Evolutionary conservation across 2,329 filamentous ascomycete genomes (phyloP).

Genomic region (Teratosphaeria zuluensis): DNA sequence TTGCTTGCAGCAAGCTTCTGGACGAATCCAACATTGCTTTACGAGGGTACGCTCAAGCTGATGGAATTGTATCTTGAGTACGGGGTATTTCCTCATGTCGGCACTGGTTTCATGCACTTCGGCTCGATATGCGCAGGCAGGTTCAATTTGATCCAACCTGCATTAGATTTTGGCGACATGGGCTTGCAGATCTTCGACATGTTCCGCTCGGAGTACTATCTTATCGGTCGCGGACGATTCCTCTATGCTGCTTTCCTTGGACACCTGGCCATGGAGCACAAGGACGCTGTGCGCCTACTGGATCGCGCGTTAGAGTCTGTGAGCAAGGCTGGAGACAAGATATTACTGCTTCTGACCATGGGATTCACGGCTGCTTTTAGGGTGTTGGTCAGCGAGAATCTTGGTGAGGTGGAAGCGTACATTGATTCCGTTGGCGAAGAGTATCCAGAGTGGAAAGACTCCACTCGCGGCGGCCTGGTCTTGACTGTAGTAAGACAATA

Average conservation of each 20-base stretch:
- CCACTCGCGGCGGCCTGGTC: slow-evolving; percentile 61
- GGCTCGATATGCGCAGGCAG: slow-evolving; percentile 57
- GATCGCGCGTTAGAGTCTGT: slow-evolving; percentile 59
- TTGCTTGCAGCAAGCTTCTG: slow-evolving; percentile 63
- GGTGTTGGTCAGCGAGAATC: slow-evolving; percentile 60
- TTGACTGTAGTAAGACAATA: slow-evolving; percentile 58
- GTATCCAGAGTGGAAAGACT: slow-evolving; percentile 60
- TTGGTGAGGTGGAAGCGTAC: slow-evolving; percentile 59
- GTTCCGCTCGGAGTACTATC: slow-evolving; percentile 53
- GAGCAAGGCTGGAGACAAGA: slow-evolving; percentile 58
- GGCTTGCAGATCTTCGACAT: slow-evolving; percentile 56
- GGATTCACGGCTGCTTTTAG: slow-evolving; percentile 57
- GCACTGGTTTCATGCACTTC: slow-evolving; percentile 58
- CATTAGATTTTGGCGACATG: slow-evolving; percentile 53
- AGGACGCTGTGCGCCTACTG: slow-evolving; percentile 48
- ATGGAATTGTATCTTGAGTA: slow-evolving; percentile 54
- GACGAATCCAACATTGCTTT: slow-evolving; percentile 63
- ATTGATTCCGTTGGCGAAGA: slow-evolving; percentile 66
- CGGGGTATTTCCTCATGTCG: slow-evolving; percentile 60
- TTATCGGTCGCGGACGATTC: slow-evolving; percentile 58
- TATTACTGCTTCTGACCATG: slow-evolving; percentile 61
- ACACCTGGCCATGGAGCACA: slow-evolving; percentile 57
- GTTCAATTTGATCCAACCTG: slow-evolving; percentile 61
- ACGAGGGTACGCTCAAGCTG: slow-evolving; percentile 58
- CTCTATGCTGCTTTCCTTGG: slow-evolving; percentile 61